Evolutionary conservation across 2,329 filamentous ascomycete genomes (phyloP).

Genomic region (Coniochaeta sp.): DNA sequence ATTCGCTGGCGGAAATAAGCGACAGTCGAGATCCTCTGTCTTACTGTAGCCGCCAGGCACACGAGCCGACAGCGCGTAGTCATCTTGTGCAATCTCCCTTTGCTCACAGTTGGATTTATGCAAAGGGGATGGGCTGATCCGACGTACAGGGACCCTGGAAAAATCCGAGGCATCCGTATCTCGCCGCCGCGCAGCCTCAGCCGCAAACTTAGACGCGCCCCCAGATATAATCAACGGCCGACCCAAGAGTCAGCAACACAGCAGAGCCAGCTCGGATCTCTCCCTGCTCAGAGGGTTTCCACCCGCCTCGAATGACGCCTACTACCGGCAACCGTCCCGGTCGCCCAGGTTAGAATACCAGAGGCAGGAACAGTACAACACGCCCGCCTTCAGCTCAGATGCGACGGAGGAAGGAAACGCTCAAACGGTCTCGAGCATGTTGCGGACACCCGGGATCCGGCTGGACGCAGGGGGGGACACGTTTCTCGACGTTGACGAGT

Average conservation of each 20-base stretch:
- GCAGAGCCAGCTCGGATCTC: slow-evolving; percentile 64
- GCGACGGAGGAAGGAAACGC: slow-evolving; percentile 36
- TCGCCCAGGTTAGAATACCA: slow-evolving; percentile 40
- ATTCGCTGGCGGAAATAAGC: background rate
- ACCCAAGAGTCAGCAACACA: slow-evolving; percentile 56
- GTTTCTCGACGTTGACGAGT: slow-evolving; percentile 64
- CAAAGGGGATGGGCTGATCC: background rate
- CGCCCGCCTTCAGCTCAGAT: slow-evolving; percentile 24
- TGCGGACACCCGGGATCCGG: slow-evolving; percentile 44
- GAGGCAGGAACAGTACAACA: slow-evolving; percentile 19
- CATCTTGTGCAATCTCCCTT: background rate
- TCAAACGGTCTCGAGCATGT: slow-evolving; percentile 41
- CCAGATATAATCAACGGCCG: slow-evolving; percentile 40
- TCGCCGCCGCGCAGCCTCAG: slow-evolving; percentile 53
- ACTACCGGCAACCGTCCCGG: slow-evolving; percentile 34
- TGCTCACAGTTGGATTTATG: background rate
- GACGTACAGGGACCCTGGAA: slow-evolving; percentile 23
- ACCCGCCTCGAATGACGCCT: slow-evolving; percentile 36
- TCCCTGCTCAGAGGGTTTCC: slow-evolving; percentile 50
- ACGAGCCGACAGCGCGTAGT: background rate
- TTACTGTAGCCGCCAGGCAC: background rate
- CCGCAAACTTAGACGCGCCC: slow-evolving; percentile 52
- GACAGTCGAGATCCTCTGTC: background rate
- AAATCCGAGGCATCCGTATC: slow-evolving; percentile 33
- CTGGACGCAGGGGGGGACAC: slow-evolving; percentile 43